Base-by-base conservation (phyloP, 805 yeast species). In the Metschnikowia reukaufii region DNA sequence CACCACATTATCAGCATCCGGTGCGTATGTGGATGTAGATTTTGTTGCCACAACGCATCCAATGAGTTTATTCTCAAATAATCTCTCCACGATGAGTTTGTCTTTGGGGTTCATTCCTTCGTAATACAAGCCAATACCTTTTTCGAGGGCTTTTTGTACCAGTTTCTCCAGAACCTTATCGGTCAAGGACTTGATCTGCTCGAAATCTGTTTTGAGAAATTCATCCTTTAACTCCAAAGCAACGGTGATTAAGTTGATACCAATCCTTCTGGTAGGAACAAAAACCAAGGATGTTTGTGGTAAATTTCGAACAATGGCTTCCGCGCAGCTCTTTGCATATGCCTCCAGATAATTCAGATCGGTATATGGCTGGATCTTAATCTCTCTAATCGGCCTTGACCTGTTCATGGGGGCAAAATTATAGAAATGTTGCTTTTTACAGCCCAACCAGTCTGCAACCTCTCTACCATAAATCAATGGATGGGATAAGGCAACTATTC, bases 371-470 rank as follows among this genome's bases (percentile, higher is more conserved):
- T 77, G 79, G 37, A 86, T 57, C 52, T 75, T 83, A 17, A 86
- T 80, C 44, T 72, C 74, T 45, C 77, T 79, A 12, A 88, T 56
- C 3, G 86, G 81, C 36, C 67, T 60, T 7, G 71, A 67, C 47
- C 92, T 71, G 36, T 82, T 84, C 41, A 69, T 69, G 0, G 95
- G 83, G 15, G 81, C 76, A 61, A 86, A 90, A 57, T 89, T 90
- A 69, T 74, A 88, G 5, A 83, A 73, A 40, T 81, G 73, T 17
- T 65, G 68, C 56, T 81, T 84, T 1, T 75, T 56, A 20, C 86
- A 83, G 2, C 94, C 96, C 23, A 94, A 65, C 97, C 98, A 94
- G 44, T 84, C 88, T 1, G 87, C 92, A 48, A 91, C 65, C 53
- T 88, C 96, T 42, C 80, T 74, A 3, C 86, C 87, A 59, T 84